These are phyloP conservation scores for Pseudofabraea citricarpa DNA, from an alignment of 2,329 filamentous ascomycete species.

Conservation along the genomic window DNA sequence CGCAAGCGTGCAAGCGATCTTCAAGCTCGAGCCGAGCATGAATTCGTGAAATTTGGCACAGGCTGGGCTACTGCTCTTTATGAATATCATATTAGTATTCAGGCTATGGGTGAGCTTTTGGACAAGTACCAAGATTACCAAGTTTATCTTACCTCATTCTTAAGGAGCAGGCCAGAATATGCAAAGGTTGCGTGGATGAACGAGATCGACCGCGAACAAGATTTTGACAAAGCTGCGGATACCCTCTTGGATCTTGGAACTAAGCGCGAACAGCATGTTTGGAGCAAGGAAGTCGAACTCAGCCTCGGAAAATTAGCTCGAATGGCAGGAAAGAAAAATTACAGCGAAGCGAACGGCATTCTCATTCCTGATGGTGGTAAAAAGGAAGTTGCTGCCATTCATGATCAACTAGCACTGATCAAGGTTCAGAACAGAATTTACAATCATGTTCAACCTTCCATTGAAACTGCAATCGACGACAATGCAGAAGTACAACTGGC, in stretches of 20 bases:
- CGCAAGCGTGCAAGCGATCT: slow-evolving; percentile 7
- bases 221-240: slow-evolving; percentile 68
- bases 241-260: slow-evolving; percentile 68
- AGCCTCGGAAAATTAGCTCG: slow-evolving; percentile 80
- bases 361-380: slow-evolving; percentile 26
- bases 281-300: slow-evolving; percentile 91
- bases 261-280: slow-evolving; percentile 70
- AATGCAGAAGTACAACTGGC: slow-evolving; percentile 73
- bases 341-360: slow-evolving; percentile 33
- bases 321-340: slow-evolving; percentile 52
- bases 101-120: slow-evolving; percentile 64
- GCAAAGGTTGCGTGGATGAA: slow-evolving; percentile 92
- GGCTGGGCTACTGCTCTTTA: slow-evolving; percentile 68
- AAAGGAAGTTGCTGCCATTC: slow-evolving; percentile 26
- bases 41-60: slow-evolving; percentile 45
- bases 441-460: slow-evolving; percentile 61
- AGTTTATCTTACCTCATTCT: slow-evolving; percentile 70
- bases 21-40: slow-evolving; percentile 30
- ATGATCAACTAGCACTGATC: slow-evolving; percentile 37
- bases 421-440: slow-evolving; percentile 77
- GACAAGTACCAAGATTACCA: slow-evolving; percentile 65
- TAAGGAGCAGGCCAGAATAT: slow-evolving; percentile 66
- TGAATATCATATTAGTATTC: slow-evolving; percentile 65
- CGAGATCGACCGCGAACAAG: slow-evolving; percentile 71
- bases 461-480: slow-evolving; percentile 71